Evolutionary conservation across 139 green algal species (phyloP), one percentile per base, ranked within the genome.

Genomic region (Gonium pectorale): DNA sequence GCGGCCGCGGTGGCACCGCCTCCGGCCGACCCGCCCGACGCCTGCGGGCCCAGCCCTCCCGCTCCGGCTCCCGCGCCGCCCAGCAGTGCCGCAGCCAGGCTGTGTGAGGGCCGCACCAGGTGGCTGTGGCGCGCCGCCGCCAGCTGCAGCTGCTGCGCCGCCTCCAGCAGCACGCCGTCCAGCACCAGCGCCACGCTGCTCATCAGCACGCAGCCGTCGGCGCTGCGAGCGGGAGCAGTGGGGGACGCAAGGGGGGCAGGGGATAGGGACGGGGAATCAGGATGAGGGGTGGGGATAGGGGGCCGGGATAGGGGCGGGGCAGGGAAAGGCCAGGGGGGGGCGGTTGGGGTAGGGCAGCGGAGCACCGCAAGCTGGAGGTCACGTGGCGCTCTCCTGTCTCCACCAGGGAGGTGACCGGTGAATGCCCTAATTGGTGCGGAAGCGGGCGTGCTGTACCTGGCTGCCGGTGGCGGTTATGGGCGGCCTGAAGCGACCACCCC

Each of bases 201-300:
- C 80, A 91, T 68, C 40, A 92, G 38, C n/a, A 94, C 67, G 7
- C 67, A 67, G 73, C 90, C 90, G 59, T 94, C 90, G 54, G 29
- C 46, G 40, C 86, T 90, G 69, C 43, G 40, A 15, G 24, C 29
- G 41, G 68, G 43, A 11, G 5, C 27, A 9, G 29, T 5, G 41
- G 26, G 43, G 43, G 26, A 31, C 44, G 21, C 17, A 31, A 73
- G 40, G 40, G 56, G 9, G 17, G 54, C 26, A 33, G 26, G 38
- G 54, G 51, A 17, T 33, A n/a, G 35, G 2, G 7, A 49, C 17
- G 35, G 63, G 63, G 9, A 7, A 6, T 31, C 33, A 31, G 33
- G 35, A 46, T 5, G 15, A 27, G 15, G 35, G 54, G 35, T 13
- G 35, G 54, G 54, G 35, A 26, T 29, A n/a, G n/a, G n/a, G n/a